phyloP scores from a whole-genome alignment of 1,284 basidiomycete genomes.

The Microbotryum violaceum region DNA sequence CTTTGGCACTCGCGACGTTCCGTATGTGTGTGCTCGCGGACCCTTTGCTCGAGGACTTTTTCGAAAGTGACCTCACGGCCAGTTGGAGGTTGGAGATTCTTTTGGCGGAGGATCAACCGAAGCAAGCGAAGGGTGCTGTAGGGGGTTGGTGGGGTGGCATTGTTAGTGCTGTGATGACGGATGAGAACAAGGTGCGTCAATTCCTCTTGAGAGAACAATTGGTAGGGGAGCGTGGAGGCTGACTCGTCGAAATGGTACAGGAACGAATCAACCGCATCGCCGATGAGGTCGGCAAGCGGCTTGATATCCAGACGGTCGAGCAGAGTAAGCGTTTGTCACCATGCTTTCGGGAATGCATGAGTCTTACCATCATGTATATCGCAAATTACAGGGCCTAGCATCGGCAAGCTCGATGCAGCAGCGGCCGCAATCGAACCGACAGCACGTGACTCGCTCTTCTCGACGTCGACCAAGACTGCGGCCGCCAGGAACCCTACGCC shows the following conservation, averaged over 20 bases:
- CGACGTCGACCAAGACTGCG: slow-evolving; percentile 31
- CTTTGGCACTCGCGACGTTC: slow-evolving; percentile 56
- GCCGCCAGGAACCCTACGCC: neutral
- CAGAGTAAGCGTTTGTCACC: slow-evolving; percentile 17
- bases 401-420: slow-evolving; percentile 67
- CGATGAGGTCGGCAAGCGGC: slow-evolving; percentile 84
- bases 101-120: slow-evolving; percentile 49
- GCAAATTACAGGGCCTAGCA: slow-evolving; percentile 53
- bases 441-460: slow-evolving; percentile 73
- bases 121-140: slow-evolving; percentile 41
- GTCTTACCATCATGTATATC: neutral
- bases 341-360: too few relatives aligned
- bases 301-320: slow-evolving; percentile 54
- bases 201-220: neutral
- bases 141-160: slow-evolving; percentile 51
- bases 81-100: slow-evolving; percentile 76
- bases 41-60: slow-evolving; percentile 88
- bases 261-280: slow-evolving; percentile 51
- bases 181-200: slow-evolving; percentile 80
- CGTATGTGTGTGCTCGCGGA: slow-evolving; percentile 95
- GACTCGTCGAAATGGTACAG: neutral
- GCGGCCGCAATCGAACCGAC: slow-evolving; percentile 66
- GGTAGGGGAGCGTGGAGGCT: slow-evolving; percentile 10
- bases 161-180: slow-evolving; percentile 77
- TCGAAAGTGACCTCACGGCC: slow-evolving; percentile 75